A percentile compares a stretch with the other conserved stretches of the same genome.
phyloP scores from a whole-genome alignment of 1,139 yeast species.

The Meyerozyma carpophila region DNA sequence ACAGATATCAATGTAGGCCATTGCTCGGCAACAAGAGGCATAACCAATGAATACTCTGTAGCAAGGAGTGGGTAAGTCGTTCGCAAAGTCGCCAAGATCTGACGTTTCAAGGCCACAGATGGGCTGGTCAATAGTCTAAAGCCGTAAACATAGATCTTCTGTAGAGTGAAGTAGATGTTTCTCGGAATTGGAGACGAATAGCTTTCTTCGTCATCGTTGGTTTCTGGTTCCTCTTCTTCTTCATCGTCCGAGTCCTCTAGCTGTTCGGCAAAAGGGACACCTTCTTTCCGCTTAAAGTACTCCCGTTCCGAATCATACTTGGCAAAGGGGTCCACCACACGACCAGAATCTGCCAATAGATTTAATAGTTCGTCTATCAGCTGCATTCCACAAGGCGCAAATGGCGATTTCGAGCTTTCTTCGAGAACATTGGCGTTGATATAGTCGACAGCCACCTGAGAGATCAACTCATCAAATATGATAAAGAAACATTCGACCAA shows the following conservation, averaged over 20 bases:
- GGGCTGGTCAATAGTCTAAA: constrained; percentile 68
- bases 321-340: constrained; percentile 25
- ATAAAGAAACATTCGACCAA: constrained; percentile 71
- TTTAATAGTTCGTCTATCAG: constrained; percentile 32
- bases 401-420: constrained; percentile 18
- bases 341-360: constrained; percentile 35
- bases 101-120: constrained; percentile 50
- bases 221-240: constrained; percentile 23
- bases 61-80: constrained; percentile 57
- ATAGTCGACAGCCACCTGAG: constrained; percentile 45
- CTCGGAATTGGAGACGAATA: constrained; percentile 69
- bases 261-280: constrained; percentile 31
- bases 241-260: constrained; percentile 37
- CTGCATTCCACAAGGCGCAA: constrained; percentile 54
- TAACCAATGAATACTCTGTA: constrained; percentile 49
- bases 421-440: constrained; percentile 8
- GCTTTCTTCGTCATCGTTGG: constrained; percentile 17
- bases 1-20: constrained; percentile 53
- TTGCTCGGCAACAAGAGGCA: constrained; percentile 62
- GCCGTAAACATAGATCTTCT: constrained; percentile 63
- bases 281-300: constrained; percentile 27
- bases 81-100: constrained; percentile 48
- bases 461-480: constrained; percentile 61
- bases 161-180: constrained; percentile 50
- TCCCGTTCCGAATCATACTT: constrained; percentile 28